Evolutionary conservation across 78 protist species (phyloP).

Genomic region (Pirum gemmata): DNA sequence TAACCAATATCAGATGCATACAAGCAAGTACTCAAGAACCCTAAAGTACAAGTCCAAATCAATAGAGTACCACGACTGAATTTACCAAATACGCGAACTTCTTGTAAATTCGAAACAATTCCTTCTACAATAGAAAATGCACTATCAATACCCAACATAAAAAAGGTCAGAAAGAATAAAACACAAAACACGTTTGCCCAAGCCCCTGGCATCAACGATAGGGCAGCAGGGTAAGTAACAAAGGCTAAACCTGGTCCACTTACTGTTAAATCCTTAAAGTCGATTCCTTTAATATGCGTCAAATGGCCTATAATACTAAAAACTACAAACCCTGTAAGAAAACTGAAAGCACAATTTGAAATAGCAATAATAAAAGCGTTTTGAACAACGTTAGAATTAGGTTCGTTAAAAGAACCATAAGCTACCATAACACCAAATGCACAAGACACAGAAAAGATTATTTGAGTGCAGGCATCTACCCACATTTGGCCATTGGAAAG

Average conservation of each 20-base stretch:
- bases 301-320: neutral
- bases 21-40: neutral
- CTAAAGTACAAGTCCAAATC: neutral
- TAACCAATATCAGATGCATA: neutral
- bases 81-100: neutral
- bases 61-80: too few species aligned
- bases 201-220: neutral
- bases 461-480: neutral
- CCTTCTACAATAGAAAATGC: conserved; percentile 1
- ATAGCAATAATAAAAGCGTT: neutral
- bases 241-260: conserved; percentile 10
- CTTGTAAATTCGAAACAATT: neutral
- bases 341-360: neutral
- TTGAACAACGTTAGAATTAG: neutral
- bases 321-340: neutral
- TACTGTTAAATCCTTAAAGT: neutral
- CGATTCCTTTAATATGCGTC: neutral
- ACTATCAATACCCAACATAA: conserved; percentile 14
- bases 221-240: neutral
- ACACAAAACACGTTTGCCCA: neutral
- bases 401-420: neutral
- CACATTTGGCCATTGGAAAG: neutral
- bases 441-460: neutral
- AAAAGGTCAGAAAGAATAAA: conserved; percentile 2
- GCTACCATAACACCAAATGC: neutral